Evolutionary conservation across 2,329 filamentous ascomycete genomes (phyloP).

Genomic region (Chalara sp.): DNA sequence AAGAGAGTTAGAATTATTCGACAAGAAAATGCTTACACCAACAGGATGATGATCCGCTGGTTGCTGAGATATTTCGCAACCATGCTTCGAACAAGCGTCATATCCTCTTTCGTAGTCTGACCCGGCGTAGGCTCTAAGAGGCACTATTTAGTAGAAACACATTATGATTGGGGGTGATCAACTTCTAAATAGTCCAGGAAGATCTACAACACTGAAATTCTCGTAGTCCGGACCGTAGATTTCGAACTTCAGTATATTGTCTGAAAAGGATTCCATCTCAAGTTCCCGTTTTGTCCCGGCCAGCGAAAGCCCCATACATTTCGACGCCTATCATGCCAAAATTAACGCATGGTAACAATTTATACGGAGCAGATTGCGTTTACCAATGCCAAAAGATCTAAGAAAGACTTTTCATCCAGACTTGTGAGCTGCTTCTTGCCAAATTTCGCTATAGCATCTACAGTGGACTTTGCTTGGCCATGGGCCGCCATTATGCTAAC

Average conservation of each 20-base stretch:
- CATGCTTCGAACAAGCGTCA: slow-evolving; percentile 37
- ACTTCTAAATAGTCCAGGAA: slow-evolving; percentile 48
- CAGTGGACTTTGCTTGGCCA: slow-evolving; percentile 4
- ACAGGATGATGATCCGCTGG: slow-evolving; percentile 27
- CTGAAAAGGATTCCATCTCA: slow-evolving; percentile 7
- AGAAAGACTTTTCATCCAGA: slow-evolving; percentile 5
- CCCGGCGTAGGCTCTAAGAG: slow-evolving; percentile 4
- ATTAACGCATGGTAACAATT: not conserved
- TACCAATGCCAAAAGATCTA: slow-evolving; percentile 7
- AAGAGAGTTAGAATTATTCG: not conserved
- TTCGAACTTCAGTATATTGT: slow-evolving; percentile 14
- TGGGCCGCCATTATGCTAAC: slow-evolving; percentile 7
- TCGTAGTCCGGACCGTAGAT: slow-evolving; percentile 30
- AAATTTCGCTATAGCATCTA: slow-evolving; percentile 2
- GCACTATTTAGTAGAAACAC: no score
- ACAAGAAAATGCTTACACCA: no score
- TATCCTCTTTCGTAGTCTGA: slow-evolving; percentile 31
- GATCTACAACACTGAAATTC: slow-evolving; percentile 50
- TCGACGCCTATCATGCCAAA: slow-evolving; percentile 6
- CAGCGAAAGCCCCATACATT: slow-evolving; percentile 5
- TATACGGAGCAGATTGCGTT: slow-evolving; percentile 1
- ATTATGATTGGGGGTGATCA: no score
- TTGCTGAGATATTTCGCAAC: slow-evolving; percentile 48
- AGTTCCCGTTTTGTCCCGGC: slow-evolving; percentile 2
- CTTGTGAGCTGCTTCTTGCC: slow-evolving; percentile 1